Evolutionary conservation across 2,329 filamentous ascomycete genomes (phyloP).

Genomic region (Knufia petricola): DNA sequence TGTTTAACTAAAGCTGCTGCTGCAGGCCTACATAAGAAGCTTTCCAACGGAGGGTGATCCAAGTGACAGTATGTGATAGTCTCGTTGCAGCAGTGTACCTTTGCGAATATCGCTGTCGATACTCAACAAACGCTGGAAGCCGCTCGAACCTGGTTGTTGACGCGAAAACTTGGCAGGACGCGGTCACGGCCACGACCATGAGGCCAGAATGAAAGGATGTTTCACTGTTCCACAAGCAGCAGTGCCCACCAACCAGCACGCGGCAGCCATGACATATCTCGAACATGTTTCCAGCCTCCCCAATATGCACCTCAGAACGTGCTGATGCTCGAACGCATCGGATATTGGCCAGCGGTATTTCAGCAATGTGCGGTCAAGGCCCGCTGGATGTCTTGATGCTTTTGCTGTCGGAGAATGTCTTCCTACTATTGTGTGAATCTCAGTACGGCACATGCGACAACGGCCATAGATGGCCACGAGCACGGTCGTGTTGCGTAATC

Average conservation of each 20-base stretch:
- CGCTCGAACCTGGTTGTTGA: not conserved
- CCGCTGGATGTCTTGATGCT: too few relatives aligned
- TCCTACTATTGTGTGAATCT: too few relatives aligned
- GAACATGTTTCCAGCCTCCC: slow-evolving; percentile 2
- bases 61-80: too few relatives aligned
- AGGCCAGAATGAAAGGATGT: slow-evolving; percentile 1
- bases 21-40: too few relatives aligned
- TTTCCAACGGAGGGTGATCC: too few relatives aligned
- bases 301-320: slow-evolving; percentile 2
- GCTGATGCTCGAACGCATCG: not conserved
- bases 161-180: slow-evolving; percentile 6
- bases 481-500: not conserved
- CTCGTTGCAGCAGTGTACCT: too few relatives aligned
- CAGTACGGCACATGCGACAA: not conserved
- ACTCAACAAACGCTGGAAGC: not conserved
- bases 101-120: not conserved
- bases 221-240: not conserved
- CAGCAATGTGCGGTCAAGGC: too few relatives aligned
- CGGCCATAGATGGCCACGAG: not conserved
- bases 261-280: not conserved
- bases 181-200: not conserved
- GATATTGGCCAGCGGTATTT: too few relatives aligned
- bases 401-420: too few relatives aligned
- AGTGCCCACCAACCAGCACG: slow-evolving; percentile 1
- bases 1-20: too few relatives aligned